Conservation (phyloP, 441 rosid genomes). For the Aleurites moluccanus region DNA sequence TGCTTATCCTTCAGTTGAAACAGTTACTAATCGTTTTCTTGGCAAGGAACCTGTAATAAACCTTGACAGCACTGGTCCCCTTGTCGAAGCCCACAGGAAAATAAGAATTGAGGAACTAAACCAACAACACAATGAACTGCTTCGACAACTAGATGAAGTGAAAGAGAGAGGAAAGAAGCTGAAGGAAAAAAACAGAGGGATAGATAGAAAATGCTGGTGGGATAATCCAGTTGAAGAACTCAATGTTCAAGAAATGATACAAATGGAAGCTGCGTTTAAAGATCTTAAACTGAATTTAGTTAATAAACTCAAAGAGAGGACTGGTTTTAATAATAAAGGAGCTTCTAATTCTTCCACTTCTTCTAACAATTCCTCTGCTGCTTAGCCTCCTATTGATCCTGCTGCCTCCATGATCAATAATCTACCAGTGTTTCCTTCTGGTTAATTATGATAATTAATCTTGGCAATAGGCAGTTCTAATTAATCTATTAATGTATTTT, state of each 20-base stretch:
- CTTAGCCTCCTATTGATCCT: neutral
- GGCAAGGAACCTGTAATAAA: neutral
- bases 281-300: slow-evolving; percentile 17
- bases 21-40: slow-evolving; percentile 11
- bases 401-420: neutral
- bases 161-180: slow-evolving; percentile 15
- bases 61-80: neutral
- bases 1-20: slow-evolving; percentile 35
- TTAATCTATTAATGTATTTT: no score
- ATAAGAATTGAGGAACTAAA: slow-evolving; percentile 18
- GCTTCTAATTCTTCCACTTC: neutral
- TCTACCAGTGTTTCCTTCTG: neutral
- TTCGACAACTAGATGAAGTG: slow-evolving; percentile 10
- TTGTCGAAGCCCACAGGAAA: slow-evolving; percentile 32
- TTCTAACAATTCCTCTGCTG: neutral
- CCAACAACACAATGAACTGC: slow-evolving; percentile 9
- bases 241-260: slow-evolving; percentile 2
- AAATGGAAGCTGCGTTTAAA: neutral
- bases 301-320: neutral
- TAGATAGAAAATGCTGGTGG: slow-evolving; percentile 31
- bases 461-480: neutral
- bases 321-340: neutral
- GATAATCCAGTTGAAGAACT: slow-evolving; percentile 25
- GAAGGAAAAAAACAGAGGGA: neutral
- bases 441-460: neutral